phyloP scores from a whole-genome alignment of 306 rosid species.

The Trichosanthes truncata region DNA sequence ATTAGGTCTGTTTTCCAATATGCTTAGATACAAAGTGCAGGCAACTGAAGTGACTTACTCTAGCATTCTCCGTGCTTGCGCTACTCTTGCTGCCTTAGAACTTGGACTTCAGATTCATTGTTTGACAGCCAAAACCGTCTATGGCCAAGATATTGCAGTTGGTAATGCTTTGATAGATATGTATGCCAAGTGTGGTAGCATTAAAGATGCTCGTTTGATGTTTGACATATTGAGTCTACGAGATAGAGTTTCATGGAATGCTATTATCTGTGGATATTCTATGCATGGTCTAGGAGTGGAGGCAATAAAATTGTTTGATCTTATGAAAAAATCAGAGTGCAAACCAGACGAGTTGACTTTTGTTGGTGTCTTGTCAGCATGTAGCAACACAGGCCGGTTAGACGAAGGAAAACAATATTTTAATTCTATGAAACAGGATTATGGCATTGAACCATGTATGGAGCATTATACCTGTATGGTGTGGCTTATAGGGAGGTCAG shows the following conservation, averaged over 20 bases:
- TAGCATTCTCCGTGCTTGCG: constrained; percentile 37
- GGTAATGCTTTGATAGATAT: constrained; percentile 42
- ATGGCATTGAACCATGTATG: constrained; percentile 47
- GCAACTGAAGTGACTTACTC: constrained; percentile 45
- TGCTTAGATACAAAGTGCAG: constrained; percentile 24
- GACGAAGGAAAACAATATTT: constrained; percentile 39
- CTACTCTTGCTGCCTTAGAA: constrained; percentile 30
- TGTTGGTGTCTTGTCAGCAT: constrained; percentile 41
- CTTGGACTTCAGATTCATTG: constrained; percentile 45
- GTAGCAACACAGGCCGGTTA: constrained; percentile 39
- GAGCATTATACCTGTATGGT: constrained; percentile 81
- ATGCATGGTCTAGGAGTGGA: constrained; percentile 32
- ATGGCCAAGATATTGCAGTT: constrained; percentile 27
- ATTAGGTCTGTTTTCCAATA: constrained; percentile 21
- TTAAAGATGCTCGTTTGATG: constrained; percentile 28
- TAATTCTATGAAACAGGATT: constrained; percentile 27
- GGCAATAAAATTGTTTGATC: constrained; percentile 29
- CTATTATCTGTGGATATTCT: constrained; percentile 40
- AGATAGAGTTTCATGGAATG: constrained; percentile 41
- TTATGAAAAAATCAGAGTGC: constrained; percentile 28
- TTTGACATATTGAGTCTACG: constrained; percentile 27
- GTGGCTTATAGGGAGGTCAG: constrained; percentile 48
- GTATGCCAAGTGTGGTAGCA: constrained; percentile 44
- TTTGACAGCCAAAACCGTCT: constrained; percentile 28
- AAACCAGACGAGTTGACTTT: constrained; percentile 34